Evolutionary conservation across 495 filamentous ascomycete genomes (phyloP).

Genomic region (Hypoxylon cercidicola): DNA sequence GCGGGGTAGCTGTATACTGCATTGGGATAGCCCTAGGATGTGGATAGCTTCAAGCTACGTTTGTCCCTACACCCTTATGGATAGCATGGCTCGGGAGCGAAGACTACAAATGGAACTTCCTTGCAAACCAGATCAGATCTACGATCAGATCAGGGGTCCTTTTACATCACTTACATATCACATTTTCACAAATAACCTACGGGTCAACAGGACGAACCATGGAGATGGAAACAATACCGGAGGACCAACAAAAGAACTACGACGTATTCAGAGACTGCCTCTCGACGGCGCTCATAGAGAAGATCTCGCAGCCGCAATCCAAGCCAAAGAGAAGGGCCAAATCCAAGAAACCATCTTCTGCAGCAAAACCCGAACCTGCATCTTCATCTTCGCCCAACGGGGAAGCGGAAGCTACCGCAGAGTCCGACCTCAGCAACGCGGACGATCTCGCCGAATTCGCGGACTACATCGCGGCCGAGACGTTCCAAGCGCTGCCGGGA

Average conservation of each 20-base stretch:
- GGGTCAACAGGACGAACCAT: background rate
- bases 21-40: conserved; percentile 20
- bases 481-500: conserved; percentile 71
- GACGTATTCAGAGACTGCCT: conserved; percentile 75
- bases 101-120: background rate
- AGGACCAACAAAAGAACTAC: conserved; percentile 63
- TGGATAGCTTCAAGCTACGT: conserved; percentile 7
- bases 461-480: conserved; percentile 76
- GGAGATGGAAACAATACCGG: conserved; percentile 26
- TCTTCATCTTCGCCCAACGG: conserved; percentile 6
- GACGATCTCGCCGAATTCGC: conserved; percentile 80
- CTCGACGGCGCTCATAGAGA: conserved; percentile 58
- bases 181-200: too few relatives aligned
- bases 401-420: conserved; percentile 29
- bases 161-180: conserved; percentile 5
- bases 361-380: conserved; percentile 2
- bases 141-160: background rate
- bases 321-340: conserved; percentile 57
- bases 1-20: conserved; percentile 38
- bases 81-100: conserved; percentile 5
- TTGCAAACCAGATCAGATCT: background rate
- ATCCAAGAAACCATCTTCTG: conserved; percentile 50
- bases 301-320: conserved; percentile 54
- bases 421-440: conserved; percentile 44
- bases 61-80: background rate